Base-by-base conservation (phyloP, 2,329 filamentous ascomycete genomes). In the Sporothrix phasma region DNA sequence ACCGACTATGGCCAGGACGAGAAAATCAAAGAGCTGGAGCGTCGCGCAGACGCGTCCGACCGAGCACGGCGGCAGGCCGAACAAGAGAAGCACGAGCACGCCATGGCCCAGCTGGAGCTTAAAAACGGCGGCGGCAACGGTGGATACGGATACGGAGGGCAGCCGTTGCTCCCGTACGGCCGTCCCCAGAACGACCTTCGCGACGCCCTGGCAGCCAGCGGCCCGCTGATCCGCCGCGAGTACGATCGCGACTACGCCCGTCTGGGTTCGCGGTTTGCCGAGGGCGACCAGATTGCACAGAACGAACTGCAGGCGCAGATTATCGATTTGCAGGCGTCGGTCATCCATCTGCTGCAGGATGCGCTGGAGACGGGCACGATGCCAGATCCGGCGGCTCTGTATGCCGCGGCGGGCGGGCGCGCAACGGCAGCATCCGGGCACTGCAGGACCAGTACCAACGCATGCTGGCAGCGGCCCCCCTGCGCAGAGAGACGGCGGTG, bases 281-380 rank as follows among this genome's bases (percentile, higher is more conserved):
- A 72, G 15, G 75, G 75, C 17, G 74, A 76, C 66, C 45, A 70
- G 41, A 65, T 73, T 26, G 71, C 74, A 1, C 73, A 76, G 63
- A 74, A 70, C 63, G 71, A 73, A 61, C 71, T 76, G 29, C 74
- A 76, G 67, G 70, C 70, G 10, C 73, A 75, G 59, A 71, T 76
- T 59, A 76, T 76, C 47, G 71, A 73, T 13, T 70, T 76, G 41
- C 74, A 76, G 65, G 68, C 72, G 46, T 75, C 72, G 4, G 73
- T 76, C 59, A 76, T 76, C 64, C 69, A 69, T n/a, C 68, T 76
- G 47, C 70, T 76, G 11, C 72, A 76, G 60, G 73, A 75, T 10
- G 74, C 74, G 5, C 69, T 76, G 26, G 63, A 70, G 24, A 73
- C 71, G 31, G 73, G 73, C 3, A 67, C 67, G 1, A 67, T 68